A percentile compares a stretch with the other conserved stretches of the same genome.
Evolutionary conservation across 352 stramenopile species (phyloP).

Genomic region (Globisporangium canariense): DNA sequence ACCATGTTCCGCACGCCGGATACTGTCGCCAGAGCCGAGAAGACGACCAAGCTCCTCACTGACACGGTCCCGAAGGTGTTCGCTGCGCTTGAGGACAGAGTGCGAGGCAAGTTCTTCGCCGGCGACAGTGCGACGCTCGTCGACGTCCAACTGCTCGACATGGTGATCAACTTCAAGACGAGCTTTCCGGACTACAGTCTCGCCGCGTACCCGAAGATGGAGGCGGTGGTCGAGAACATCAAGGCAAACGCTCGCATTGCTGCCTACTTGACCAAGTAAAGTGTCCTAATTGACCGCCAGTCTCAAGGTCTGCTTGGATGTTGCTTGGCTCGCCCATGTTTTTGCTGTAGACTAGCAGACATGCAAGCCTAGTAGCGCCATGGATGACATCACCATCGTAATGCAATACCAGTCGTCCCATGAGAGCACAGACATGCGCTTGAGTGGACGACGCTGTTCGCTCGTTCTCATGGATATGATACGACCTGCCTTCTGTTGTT

Average conservation of each 20-base stretch:
- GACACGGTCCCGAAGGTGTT: conserved; percentile 28
- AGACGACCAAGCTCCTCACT: conserved; percentile 27
- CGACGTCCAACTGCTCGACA: conserved; percentile 43
- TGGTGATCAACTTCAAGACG: conserved; percentile 29
- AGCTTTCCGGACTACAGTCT: conserved; percentile 21
- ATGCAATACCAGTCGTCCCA: no score
- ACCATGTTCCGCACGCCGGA: conserved; percentile 16
- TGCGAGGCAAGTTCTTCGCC: conserved; percentile 35
- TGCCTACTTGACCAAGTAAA: conserved; percentile 31
- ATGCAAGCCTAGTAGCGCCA: no score
- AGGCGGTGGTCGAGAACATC: conserved; percentile 24
- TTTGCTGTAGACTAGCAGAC: no score
- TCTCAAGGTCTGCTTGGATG: no score
- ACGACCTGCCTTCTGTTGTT: no score
- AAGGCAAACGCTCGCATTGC: conserved; percentile 31
- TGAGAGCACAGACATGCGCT: no score
- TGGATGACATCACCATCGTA: no score
- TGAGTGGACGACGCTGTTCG: no score
- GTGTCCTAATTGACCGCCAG: neutral
- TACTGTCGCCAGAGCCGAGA: conserved; percentile 29
- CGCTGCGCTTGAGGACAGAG: conserved; percentile 21
- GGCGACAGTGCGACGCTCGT: conserved; percentile 28
- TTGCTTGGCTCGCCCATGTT: no score
- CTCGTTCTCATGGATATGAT: no score
- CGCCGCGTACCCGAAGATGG: conserved; percentile 34